Base-by-base conservation (phyloP, 2,329 filamentous ascomycete species). In the Colletotrichum gloeosporioides region DNA sequence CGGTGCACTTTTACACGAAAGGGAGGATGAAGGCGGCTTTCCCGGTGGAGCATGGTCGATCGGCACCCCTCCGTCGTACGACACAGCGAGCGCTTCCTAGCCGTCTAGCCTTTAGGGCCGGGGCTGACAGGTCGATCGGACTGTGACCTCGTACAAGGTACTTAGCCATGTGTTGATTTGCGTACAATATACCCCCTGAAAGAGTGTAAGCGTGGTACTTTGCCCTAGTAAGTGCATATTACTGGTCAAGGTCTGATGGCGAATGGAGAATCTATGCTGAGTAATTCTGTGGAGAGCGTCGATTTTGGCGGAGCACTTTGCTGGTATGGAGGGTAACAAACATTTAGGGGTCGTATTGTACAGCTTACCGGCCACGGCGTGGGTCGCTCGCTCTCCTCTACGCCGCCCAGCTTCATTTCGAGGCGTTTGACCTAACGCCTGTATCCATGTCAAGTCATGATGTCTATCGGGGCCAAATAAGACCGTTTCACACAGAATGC, bases 31-130 rank as follows among this genome's bases (percentile, higher is more conserved):
- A 27, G 25, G 27, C 64, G 44, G 27, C 64, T 49, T 53, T 76
- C 73, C 29, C 31, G 70, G 69, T 62, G 63, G 64, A 62, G 53
- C 57, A 57, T 34, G 32, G 69, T 18, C 63, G 73, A 69, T 73
- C 69, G 73, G 73, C 73, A 75, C 69, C 39, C 63, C 69, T 72
- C 73, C 69, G 39, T 76, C 69, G 57, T 73, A 75, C 63, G 69
- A 64, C 63, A 36, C 44, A 18, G 49, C 39, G 32, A 49, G 34
- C 25, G 55, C 36, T 36, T 25, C 61, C 29, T 32, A 49, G 32
- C 61, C 7, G 27, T 55, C 63, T 55, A 34, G 63, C 65, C 71
- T 55, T 32, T 32, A n/a, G n/a, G 68, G 25, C 61, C 16, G 67
- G 67, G 32, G 31, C 29, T 61, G 67, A 44, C 68, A 49, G 68